Conservation (phyloP, 306 rosid genomes). For the Crotalaria pallida region DNA sequence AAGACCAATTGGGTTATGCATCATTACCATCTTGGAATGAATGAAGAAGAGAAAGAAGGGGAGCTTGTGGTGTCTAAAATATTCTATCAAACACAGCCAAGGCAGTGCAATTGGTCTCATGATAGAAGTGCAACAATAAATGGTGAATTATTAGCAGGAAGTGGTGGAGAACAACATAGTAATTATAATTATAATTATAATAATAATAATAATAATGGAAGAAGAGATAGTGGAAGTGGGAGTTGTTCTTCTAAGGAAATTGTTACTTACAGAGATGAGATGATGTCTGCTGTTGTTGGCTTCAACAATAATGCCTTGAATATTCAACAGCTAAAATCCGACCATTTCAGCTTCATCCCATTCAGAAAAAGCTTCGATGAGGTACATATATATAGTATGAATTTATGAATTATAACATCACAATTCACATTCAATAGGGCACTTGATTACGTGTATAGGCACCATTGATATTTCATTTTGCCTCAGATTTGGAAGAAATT, state of each 20-base stretch:
- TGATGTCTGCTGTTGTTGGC: constrained; percentile 43
- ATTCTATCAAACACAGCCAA: constrained; percentile 92
- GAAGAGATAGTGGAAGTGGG: constrained; percentile 58
- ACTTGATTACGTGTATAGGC: no score
- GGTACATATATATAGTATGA: constrained; percentile 43
- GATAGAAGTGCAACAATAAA: constrained; percentile 40
- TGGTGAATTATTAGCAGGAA: constrained; percentile 40
- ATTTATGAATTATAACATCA: no score
- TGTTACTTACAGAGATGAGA: constrained; percentile 40
- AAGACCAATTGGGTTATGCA: constrained; percentile 99
- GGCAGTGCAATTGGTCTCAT: constrained; percentile 85
- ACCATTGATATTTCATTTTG: no score
- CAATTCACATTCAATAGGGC: no score
- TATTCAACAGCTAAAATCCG: constrained; percentile 64
- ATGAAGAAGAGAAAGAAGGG: constrained; percentile 93
- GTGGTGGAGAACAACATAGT: constrained; percentile 31
- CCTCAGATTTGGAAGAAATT: no score
- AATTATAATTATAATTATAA: no score
- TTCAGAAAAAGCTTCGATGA: constrained; percentile 70
- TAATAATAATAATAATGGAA: constrained; percentile 13
- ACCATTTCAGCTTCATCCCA: constrained; percentile 71
- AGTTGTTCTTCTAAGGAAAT: constrained; percentile 73
- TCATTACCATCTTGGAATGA: constrained; percentile 84
- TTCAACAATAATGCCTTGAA: constrained; percentile 46
- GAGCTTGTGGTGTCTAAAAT: constrained; percentile 92